Evolutionary conservation across 2,329 filamentous ascomycete genomes (phyloP).

Genomic region (Hypoxylon sp.): DNA sequence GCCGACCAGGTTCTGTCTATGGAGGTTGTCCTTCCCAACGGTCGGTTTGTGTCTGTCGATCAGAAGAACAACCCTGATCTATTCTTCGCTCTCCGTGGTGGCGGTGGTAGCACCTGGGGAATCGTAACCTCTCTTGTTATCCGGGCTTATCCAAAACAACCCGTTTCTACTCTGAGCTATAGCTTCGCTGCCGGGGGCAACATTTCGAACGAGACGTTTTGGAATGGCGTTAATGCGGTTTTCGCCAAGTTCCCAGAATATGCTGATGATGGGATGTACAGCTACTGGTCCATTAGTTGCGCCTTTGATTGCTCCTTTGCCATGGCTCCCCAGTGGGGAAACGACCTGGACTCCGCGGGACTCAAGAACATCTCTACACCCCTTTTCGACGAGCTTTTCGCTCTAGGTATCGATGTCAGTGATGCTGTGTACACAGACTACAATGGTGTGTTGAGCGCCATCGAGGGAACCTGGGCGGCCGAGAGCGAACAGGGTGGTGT

Average conservation of each 20-base stretch:
- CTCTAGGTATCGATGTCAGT: slow-evolving; percentile 22
- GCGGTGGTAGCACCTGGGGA: slow-evolving; percentile 54
- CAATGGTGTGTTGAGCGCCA: slow-evolving; percentile 23
- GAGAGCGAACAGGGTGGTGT: slow-evolving; percentile 29
- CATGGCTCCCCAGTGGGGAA: slow-evolving; percentile 35
- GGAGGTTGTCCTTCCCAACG: slow-evolving; percentile 57
- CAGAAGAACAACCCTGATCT: slow-evolving; percentile 55
- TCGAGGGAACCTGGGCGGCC: slow-evolving; percentile 35
- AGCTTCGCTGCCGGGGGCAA: slow-evolving; percentile 40
- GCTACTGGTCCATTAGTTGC: slow-evolving; percentile 34
- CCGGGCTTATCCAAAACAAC: slow-evolving; percentile 47
- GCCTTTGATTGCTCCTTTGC: slow-evolving; percentile 28
- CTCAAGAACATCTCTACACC: slow-evolving; percentile 23
- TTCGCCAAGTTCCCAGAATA: slow-evolving; percentile 46
- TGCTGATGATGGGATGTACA: slow-evolving; percentile 39
- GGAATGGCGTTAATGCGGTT: slow-evolving; percentile 46
- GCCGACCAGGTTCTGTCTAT: slow-evolving; percentile 60
- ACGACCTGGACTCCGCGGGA: slow-evolving; percentile 21
- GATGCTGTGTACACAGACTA: slow-evolving; percentile 26
- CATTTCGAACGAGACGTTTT: slow-evolving; percentile 40
- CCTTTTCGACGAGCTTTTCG: slow-evolving; percentile 27
- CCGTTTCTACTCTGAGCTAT: slow-evolving; percentile 47
- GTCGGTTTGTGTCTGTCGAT: slow-evolving; percentile 52
- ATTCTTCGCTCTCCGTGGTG: slow-evolving; percentile 60
- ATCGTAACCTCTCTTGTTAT: slow-evolving; percentile 52